Evolutionary conservation across 345 rosid species (phyloP), one percentile per base, ranked within the genome.

Genomic region (Nasturtium officinale): DNA sequence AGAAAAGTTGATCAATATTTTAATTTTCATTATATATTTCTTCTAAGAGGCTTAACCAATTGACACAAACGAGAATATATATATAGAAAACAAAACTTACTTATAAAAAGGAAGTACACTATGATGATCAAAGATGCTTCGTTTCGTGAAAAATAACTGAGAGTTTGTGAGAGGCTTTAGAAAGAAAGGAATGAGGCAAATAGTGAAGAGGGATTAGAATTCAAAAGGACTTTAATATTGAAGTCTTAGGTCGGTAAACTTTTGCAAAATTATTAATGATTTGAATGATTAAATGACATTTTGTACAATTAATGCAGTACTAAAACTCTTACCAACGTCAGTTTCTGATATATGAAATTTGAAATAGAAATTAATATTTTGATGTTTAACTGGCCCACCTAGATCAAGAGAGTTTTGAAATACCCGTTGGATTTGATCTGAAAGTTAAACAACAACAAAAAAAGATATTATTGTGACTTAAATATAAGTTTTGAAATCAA

Each of bases 331-430:
- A 3, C 11, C 45, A n/a, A 12, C 43, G 56, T 67, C 74, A 75
- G 74, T 75, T 75, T 33, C 67, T 75, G 20, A 66, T 75, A 37
- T 69, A 32, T 21, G 38, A 53, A 67, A 40, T 67, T 75, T 67
- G 69, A 60, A 67, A n/a, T 52, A 52, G 7, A 52, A 30, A 63
- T 43, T 21, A n/a, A n/a, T n/a, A n/a, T 2, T 43, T 63, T 63
- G 9, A 61, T 7, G 38, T 35, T 59, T 7, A 60, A 29, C 8
- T 55, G 43, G 18, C 20, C 17, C 11, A n/a, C n/a, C n/a, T 16
- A 61, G 33, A 50, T 51, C 33, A 8, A 51, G 5, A 20, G 18
- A 65, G 33, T 32, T 20, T 21, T 30, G 3, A 64, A 5, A 40
- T 40, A 40, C 16, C 45, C 45, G 1, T 40, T 40, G 45, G 45